Base-by-base conservation (phyloP, 257 asterid species). In the Nicotiana knightiana region DNA sequence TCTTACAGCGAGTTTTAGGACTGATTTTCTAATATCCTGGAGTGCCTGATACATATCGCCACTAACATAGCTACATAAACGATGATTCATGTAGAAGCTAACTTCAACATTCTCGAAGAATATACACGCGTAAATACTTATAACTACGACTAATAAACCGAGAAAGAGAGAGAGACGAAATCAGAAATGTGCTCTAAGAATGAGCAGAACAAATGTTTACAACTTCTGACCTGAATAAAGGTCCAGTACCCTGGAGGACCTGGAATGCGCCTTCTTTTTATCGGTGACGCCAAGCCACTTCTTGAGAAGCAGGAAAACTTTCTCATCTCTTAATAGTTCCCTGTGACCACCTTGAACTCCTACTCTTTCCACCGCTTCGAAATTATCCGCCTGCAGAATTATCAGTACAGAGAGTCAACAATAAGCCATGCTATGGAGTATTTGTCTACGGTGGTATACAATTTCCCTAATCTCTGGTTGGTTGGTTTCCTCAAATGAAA, bases 291-390 rank as follows among this genome's bases (percentile, higher is more conserved):
- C 97, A 78, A 95, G 76, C 97, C 97, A 95, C 4, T 79, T 87
- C 79, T 90, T 86, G 82, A 93, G 80, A 18, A 88, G 92, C 80
- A 88, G 66, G 35, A 89, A 88, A 62, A 95, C 99, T 3, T 67
- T 82, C 85, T 91, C 85, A 18, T 93, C 84, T 10, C 67, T 53
- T 79, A 95, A 32, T 18, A 93, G 87, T 62, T 79, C 93, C 26
- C 99, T 88, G 82, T 95, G 99, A 86, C 87, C 86, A 13, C 87
- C 91, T 17, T 67, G 48, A 13, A 95, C 86, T 81, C 96, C 99
- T 63, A 91, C 94, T 88, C 98, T 88, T 84, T 90, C 97, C 48
- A 87, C 95, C 5, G 99, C 97, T 24, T 88, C 90, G 32, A 91
- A 89, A 46, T 79, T 77, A 83, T 95, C 99, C 1, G 94, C 98